phyloP scores from a whole-genome alignment of 768 basidiomycete species.

The Ramaria sp. region DNA sequence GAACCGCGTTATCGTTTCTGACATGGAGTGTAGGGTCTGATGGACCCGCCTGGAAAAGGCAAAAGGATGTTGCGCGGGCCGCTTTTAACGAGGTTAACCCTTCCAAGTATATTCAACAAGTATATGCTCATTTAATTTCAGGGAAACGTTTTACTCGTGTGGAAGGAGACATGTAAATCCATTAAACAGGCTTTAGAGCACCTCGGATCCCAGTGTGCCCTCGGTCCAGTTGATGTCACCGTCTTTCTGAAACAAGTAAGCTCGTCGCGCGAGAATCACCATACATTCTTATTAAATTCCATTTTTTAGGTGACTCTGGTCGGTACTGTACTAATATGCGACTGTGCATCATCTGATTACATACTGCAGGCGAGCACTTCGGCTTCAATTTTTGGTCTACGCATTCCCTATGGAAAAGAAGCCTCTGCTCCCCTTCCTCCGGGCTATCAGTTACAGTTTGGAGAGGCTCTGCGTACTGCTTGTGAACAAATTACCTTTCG shows the following conservation, averaged over 20 bases:
- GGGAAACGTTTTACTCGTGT: slow-evolving; percentile 38
- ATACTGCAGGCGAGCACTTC: slow-evolving; percentile 19
- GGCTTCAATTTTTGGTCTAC: slow-evolving; percentile 32
- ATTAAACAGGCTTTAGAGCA: slow-evolving; percentile 32
- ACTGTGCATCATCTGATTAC: not conserved
- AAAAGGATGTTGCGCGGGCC: slow-evolving; percentile 32
- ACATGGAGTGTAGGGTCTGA: slow-evolving; percentile 23
- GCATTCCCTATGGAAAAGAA: slow-evolving; percentile 24
- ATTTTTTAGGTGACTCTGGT: slow-evolving; percentile 26
- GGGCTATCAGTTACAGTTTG: slow-evolving; percentile 23
- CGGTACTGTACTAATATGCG: not conserved
- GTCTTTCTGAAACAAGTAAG: slow-evolving; percentile 19
- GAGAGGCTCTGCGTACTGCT: slow-evolving; percentile 20
- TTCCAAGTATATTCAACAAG: not conserved
- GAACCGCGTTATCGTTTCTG: not conserved
- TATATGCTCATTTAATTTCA: slow-evolving; percentile 12
- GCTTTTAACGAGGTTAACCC: slow-evolving; percentile 38
- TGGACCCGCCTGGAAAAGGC: slow-evolving; percentile 36
- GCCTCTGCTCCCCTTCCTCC: slow-evolving; percentile 14
- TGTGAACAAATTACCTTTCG: slow-evolving; percentile 22
- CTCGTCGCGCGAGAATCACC: not conserved
- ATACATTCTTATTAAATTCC: not conserved
- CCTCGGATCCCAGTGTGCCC: slow-evolving; percentile 20
- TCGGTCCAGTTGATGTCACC: slow-evolving; percentile 11
- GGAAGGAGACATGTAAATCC: slow-evolving; percentile 32